Conservation (phyloP, 2,329 filamentous ascomycete species). For the Colletotrichum costaricense region DNA sequence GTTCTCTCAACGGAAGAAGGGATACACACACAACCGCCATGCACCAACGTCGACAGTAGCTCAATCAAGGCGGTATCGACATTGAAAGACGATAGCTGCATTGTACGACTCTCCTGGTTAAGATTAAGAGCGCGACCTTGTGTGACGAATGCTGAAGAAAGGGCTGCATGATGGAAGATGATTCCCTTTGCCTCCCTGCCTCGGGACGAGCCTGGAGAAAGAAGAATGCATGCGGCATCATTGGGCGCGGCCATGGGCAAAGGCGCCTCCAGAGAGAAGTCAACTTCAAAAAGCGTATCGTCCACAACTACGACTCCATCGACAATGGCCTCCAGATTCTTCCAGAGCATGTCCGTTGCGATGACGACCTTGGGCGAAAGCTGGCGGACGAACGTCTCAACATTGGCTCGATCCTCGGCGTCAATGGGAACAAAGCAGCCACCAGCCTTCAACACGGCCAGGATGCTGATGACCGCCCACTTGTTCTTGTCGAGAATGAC, state of each 20-base stretch:
- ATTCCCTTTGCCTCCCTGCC: constrained; percentile 69
- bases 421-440: constrained; percentile 64
- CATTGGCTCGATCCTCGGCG: constrained; percentile 53
- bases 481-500: constrained; percentile 77
- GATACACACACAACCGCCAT: constrained; percentile 70
- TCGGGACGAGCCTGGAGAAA: constrained; percentile 62
- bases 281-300: constrained; percentile 49
- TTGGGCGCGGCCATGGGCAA: constrained; percentile 50
- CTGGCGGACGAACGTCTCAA: constrained; percentile 54
- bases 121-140: constrained; percentile 64
- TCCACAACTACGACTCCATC: constrained; percentile 56
- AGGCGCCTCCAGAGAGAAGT: constrained; percentile 40
- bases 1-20: constrained; percentile 62
- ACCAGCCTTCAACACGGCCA: constrained; percentile 73
- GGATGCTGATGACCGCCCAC: constrained; percentile 75
- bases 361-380: constrained; percentile 58
- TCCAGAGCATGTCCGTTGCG: constrained; percentile 54
- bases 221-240: constrained; percentile 70
- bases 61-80: constrained; percentile 65
- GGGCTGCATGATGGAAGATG: constrained; percentile 69
- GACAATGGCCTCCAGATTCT: constrained; percentile 51
- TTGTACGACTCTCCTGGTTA: constrained; percentile 61
- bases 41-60: constrained; percentile 61
- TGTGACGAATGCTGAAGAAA: constrained; percentile 64
- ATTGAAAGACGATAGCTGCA: constrained; percentile 66